Percentiles rank a stretch among this genome's conserved stretches.
phyloP scores from a whole-genome alignment of 1,284 basidiomycete species.

The Thelephora terrestris region DNA sequence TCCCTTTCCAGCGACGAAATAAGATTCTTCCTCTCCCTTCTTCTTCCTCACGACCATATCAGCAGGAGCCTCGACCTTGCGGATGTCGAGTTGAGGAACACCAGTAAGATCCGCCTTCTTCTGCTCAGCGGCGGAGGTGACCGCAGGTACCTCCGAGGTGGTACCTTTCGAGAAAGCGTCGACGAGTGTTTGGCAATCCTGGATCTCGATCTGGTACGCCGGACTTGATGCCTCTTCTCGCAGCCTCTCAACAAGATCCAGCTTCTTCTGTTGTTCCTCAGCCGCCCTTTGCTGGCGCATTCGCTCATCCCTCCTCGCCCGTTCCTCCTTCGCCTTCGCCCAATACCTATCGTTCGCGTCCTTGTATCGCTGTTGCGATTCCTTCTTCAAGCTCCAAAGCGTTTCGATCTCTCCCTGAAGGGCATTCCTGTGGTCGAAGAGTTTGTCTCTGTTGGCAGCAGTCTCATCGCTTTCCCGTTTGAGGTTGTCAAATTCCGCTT shows the following conservation, averaged over 20 bases:
- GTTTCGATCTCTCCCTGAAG: slow-evolving; percentile 65
- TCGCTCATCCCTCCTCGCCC: slow-evolving; percentile 74
- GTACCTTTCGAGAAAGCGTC: slow-evolving; percentile 68
- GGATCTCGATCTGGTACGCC: slow-evolving; percentile 89
- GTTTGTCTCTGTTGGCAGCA: slow-evolving; percentile 72
- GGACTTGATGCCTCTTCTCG: slow-evolving; percentile 89
- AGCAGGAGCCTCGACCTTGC: slow-evolving; percentile 69
- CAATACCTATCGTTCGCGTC: slow-evolving; percentile 79
- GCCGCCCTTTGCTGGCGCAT: slow-evolving; percentile 74
- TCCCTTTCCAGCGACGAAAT: slow-evolving; percentile 68
- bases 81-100: slow-evolving; percentile 77
- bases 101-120: slow-evolving; percentile 47
- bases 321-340: slow-evolving; percentile 76
- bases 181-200: slow-evolving; percentile 94
- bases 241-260: slow-evolving; percentile 72
- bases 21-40: slow-evolving; percentile 76
- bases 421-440: slow-evolving; percentile 82
- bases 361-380: slow-evolving; percentile 59
- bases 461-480: slow-evolving; percentile 84
- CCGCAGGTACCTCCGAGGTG: slow-evolving; percentile 37
- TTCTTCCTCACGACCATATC: slow-evolving; percentile 85
- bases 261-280: slow-evolving; percentile 76
- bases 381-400: slow-evolving; percentile 75
- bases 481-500: slow-evolving; percentile 78
- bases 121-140: slow-evolving; percentile 22